phyloP scores from a whole-genome alignment of 2,329 filamentous ascomycete genomes.

The Epichloe gansuensis region DNA sequence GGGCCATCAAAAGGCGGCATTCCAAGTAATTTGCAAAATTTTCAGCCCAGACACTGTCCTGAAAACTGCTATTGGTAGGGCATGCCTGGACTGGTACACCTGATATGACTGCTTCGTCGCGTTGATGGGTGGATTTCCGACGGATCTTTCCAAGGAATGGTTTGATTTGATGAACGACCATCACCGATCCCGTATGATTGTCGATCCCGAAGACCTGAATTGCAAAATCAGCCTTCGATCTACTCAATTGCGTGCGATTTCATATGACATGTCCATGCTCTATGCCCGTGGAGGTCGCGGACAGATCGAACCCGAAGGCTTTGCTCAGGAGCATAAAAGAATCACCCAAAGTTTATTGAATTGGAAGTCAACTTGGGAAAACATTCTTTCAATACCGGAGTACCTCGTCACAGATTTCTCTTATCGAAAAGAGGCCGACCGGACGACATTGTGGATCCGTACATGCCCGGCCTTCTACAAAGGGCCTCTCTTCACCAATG shows the following conservation, averaged over 20 bases:
- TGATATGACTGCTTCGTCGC: slow-evolving; percentile 80
- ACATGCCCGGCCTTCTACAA: slow-evolving; percentile 53
- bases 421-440: slow-evolving; percentile 36
- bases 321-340: slow-evolving; percentile 46
- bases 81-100: slow-evolving; percentile 78
- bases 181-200: slow-evolving; percentile 44
- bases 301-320: slow-evolving; percentile 52
- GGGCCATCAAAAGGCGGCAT: slow-evolving; percentile 83
- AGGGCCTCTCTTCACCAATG: slow-evolving; percentile 61
- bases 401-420: slow-evolving; percentile 54
- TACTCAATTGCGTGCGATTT: slow-evolving; percentile 57
- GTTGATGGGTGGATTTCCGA: slow-evolving; percentile 67
- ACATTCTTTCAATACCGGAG: slow-evolving; percentile 46
- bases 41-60: slow-evolving; percentile 67
- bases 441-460: slow-evolving; percentile 64
- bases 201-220: slow-evolving; percentile 48
- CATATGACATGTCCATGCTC: slow-evolving; percentile 67
- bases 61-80: slow-evolving; percentile 56
- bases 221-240: slow-evolving; percentile 58
- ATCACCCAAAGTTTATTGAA: slow-evolving; percentile 35
- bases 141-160: slow-evolving; percentile 67
- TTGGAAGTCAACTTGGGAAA: slow-evolving; percentile 47
- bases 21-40: slow-evolving; percentile 64
- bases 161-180: slow-evolving; percentile 53
- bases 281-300: slow-evolving; percentile 57